phyloP scores from a whole-genome alignment of 345 rosid species.

The Lepidium sativum region DNA sequence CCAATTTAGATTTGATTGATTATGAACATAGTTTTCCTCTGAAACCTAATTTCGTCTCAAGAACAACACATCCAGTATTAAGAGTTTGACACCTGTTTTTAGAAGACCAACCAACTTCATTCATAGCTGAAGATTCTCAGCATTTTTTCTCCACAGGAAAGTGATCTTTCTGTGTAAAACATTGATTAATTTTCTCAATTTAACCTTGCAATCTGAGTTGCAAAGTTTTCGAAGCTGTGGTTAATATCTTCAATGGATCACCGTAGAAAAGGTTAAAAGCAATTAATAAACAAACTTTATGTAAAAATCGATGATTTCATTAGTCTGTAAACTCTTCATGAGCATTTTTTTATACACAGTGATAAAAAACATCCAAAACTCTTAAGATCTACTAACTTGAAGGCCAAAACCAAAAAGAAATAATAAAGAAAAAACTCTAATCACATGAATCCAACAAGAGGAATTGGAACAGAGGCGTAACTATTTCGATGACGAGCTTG shows the following conservation, averaged over 20 bases:
- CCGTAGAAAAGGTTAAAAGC: not conserved
- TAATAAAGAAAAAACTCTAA: conserved; percentile 6
- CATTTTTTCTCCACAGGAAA: not conserved
- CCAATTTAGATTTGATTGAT: not conserved
- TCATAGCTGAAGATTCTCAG: not conserved
- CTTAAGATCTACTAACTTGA: conserved; percentile 13
- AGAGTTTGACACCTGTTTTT: not conserved
- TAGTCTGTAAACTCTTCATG: conserved; percentile 19
- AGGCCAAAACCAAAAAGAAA: conserved; percentile 9
- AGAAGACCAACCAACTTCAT: not conserved
- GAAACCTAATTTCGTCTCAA: not conserved
- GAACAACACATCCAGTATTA: not conserved
- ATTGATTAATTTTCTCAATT: not conserved
- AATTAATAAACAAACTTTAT: not conserved
- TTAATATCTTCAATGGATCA: not conserved
- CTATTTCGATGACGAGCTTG: conserved; percentile 6
- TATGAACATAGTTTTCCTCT: not conserved
- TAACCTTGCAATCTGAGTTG: not conserved
- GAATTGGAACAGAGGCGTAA: conserved; percentile 22
- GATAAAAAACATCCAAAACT: conserved; percentile 15
- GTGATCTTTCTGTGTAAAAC: not conserved
- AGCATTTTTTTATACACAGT: conserved; percentile 10
- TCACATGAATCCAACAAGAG: conserved; percentile 46
- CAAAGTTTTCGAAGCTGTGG: not conserved
- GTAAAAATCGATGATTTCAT: conserved; percentile 1